Conservation (phyloP, 169 alveolate species). For the Plasmodium inui region DNA sequence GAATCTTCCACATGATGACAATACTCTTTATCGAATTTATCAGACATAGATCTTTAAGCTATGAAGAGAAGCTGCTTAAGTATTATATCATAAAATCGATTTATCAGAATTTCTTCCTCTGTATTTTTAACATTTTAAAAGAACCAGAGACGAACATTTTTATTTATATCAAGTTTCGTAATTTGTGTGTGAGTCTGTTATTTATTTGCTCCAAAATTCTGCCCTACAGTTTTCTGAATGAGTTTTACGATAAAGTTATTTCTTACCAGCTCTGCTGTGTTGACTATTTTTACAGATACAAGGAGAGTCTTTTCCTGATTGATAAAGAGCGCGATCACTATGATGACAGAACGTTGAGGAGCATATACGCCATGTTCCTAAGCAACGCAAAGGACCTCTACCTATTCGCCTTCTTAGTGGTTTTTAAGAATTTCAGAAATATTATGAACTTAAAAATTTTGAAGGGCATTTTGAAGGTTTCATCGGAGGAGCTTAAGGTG, state of each 20-base stretch:
- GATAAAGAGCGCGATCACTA: not conserved
- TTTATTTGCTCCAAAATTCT: slow-evolving; percentile 34
- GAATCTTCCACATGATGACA: slow-evolving; percentile 45
- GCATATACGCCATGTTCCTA: slow-evolving; percentile 3
- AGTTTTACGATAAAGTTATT: slow-evolving; percentile 53
- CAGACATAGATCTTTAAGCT: slow-evolving; percentile 7
- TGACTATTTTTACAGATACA: slow-evolving; percentile 28
- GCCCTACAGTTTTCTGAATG: slow-evolving; percentile 22
- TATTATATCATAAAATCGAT: slow-evolving; percentile 31
- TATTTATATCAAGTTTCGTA: slow-evolving; percentile 50
- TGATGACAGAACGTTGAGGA: slow-evolving; percentile 8
- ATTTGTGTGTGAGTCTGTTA: slow-evolving; percentile 49
- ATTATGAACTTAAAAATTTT: slow-evolving; percentile 19
- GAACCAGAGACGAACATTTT: slow-evolving; percentile 64
- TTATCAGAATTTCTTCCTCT: slow-evolving; percentile 57
- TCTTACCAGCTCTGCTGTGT: not conserved
- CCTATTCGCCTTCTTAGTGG: slow-evolving; percentile 22
- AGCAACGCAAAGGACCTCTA: slow-evolving; percentile 49
- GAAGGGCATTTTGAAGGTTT: slow-evolving; percentile 30
- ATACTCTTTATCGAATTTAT: slow-evolving; percentile 26
- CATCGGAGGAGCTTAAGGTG: slow-evolving; percentile 23
- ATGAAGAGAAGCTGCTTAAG: slow-evolving; percentile 46
- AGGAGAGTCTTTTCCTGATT: not conserved
- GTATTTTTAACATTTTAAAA: slow-evolving; percentile 42
- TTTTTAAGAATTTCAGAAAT: slow-evolving; percentile 9